Evolutionary conservation across 139 green algal species (phyloP).

Genomic region (Astrephomene gubernaculifera): DNA sequence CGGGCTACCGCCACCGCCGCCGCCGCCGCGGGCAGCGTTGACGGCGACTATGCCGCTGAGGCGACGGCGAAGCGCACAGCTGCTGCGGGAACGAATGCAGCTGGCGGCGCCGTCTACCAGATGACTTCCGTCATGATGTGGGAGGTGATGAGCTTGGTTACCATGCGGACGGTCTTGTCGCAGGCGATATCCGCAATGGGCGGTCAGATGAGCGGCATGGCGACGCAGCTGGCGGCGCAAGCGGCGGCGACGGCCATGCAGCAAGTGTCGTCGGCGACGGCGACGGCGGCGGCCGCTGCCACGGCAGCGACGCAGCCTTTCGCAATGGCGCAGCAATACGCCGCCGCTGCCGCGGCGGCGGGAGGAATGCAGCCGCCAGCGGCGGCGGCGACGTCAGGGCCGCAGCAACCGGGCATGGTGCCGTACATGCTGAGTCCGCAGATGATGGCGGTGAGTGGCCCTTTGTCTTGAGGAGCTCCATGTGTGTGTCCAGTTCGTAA

Average conservation of each 20-base stretch:
- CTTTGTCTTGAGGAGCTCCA: too few species aligned
- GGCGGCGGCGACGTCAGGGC: background rate
- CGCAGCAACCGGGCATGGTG: background rate
- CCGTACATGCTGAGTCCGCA: constrained; percentile 38
- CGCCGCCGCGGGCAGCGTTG: background rate
- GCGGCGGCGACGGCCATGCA: constrained; percentile 38
- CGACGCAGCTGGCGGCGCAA: constrained; percentile 50
- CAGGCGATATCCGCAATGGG: constrained; percentile 44
- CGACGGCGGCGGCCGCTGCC: background rate
- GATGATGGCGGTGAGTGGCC: constrained; percentile 41
- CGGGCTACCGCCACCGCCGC: background rate
- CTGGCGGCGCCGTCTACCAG: constrained; percentile 18
- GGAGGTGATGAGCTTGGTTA: constrained; percentile 54
- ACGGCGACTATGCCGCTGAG: too few species aligned
- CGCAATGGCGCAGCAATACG: background rate
- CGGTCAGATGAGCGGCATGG: constrained; percentile 54
- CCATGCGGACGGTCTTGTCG: constrained; percentile 50
- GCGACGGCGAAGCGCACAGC: too few species aligned
- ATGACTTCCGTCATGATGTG: constrained; percentile 50
- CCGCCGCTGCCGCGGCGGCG: too few species aligned
- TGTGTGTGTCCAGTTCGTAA: background rate
- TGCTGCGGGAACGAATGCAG: background rate
- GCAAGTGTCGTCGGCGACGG: background rate
- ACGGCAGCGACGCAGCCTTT: too few species aligned
- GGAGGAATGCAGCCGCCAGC: background rate